Base-by-base conservation (phyloP, 495 filamentous ascomycete species). In the Aspergillus diversus region DNA sequence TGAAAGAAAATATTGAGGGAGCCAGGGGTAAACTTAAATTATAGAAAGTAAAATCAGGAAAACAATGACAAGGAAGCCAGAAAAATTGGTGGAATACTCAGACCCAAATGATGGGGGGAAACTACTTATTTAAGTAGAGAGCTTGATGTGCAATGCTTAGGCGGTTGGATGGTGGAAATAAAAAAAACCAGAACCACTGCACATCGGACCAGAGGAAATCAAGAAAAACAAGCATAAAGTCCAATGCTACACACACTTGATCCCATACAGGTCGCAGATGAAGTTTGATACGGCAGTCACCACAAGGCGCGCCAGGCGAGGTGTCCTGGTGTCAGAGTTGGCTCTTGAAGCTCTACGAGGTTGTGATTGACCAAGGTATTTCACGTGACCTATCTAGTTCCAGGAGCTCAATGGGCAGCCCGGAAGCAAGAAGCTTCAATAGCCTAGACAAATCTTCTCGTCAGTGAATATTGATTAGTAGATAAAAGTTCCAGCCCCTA, bases 281-380 rank as follows among this genome's bases (percentile, higher is more conserved):
- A 49, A 17, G 11, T 16, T 59, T 55, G 63, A 54, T 35, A 61
- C 34, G 57, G 60, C 21, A 60, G 37, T 55, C 55, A 61, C 58
- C 56, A 35, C 59, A 60, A 57, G n/a, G 49, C 55, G 62, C 57
- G 54, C 64, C 59, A 69, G 55, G 7, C 34, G 53, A 53, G 63
- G 61, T 52, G 55, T 56, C 61, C 48, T 64, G 63, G 67, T 60
- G 59, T 50, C 59, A 57, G 61, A 68, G 61, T 65, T 60, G 59
- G 59, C 63, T 57, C 54, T 63, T 71, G 66, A 37, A 71, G 65
- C 69, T 66, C 68, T 63, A 61, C 55, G 68, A 60, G 59, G 66
- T 66, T 66, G 55, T 68, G 60, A 56, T 61, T 58, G 58, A 59
- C 33, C 47, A 56, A 63, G 17, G 53, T 34, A 61, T 57, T 61